phyloP scores from a whole-genome alignment of 129 eudicot genomes.

The Mikania micrantha region DNA sequence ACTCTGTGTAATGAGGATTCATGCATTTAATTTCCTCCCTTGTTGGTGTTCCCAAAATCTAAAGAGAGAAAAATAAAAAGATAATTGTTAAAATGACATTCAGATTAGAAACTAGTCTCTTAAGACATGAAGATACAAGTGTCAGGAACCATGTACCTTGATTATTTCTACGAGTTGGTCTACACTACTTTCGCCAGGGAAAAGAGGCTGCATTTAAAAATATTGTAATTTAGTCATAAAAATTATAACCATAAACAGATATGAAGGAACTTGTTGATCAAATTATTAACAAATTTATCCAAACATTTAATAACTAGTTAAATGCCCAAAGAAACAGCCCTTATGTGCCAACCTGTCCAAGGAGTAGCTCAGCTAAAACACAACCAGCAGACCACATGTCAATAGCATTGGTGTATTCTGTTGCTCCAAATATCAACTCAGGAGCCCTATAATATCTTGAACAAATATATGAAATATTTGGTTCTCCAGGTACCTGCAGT shows the following conservation, averaged over 20 bases:
- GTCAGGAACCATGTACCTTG: slow-evolving; percentile 39
- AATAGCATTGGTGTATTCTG: slow-evolving; percentile 94
- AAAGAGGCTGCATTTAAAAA: slow-evolving; percentile 65
- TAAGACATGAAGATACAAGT: background rate
- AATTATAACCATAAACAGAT: background rate
- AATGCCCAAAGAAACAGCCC: background rate
- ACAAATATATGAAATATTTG: slow-evolving; percentile 91
- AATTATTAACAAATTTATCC: background rate
- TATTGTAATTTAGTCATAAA: background rate
- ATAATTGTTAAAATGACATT: background rate
- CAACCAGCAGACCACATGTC: slow-evolving; percentile 99
- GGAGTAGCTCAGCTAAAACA: slow-evolving; percentile 89
- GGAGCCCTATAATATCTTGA: slow-evolving; percentile 97
- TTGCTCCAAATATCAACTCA: slow-evolving; percentile 91
- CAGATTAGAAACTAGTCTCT: background rate
- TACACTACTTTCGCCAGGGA: slow-evolving; percentile 98
- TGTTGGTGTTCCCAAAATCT: slow-evolving; percentile 96
- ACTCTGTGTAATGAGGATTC: slow-evolving; percentile 94
- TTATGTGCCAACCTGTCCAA: slow-evolving; percentile 60
- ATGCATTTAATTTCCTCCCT: slow-evolving; percentile 97
- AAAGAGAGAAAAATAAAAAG: background rate
- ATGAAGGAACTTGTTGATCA: background rate
- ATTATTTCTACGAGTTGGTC: slow-evolving; percentile 96
- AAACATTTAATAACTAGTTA: background rate
- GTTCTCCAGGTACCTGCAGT: slow-evolving; percentile 86